These are phyloP conservation scores for Brassica juncea DNA, from an alignment of 345 rosid genomes.

Conservation along the genomic window DNA sequence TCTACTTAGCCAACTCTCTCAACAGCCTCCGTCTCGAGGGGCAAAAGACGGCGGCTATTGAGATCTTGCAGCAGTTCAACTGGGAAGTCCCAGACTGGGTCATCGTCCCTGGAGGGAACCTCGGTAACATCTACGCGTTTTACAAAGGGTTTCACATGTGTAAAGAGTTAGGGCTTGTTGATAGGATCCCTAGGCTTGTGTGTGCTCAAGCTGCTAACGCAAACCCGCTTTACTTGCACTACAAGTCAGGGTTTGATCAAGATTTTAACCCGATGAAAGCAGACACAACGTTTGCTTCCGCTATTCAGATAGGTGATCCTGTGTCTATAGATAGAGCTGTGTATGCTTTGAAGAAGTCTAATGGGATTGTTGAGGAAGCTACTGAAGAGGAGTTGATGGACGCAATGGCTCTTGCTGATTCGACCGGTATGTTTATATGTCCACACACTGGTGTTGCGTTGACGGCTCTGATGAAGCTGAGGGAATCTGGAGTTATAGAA, in stretches of 20 bases:
- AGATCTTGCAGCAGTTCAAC: slow-evolving; percentile 84
- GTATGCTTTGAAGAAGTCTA: slow-evolving; percentile 60
- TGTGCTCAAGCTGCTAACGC: slow-evolving; percentile 93
- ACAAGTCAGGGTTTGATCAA: slow-evolving; percentile 57
- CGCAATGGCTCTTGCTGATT: slow-evolving; percentile 80
- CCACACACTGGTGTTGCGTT: slow-evolving; percentile 92
- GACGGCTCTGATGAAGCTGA: slow-evolving; percentile 73
- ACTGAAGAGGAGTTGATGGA: slow-evolving; percentile 89
- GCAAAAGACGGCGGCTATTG: slow-evolving; percentile 84
- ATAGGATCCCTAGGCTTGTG: slow-evolving; percentile 72
- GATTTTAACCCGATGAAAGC: slow-evolving; percentile 65
- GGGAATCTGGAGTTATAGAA: slow-evolving; percentile 60
- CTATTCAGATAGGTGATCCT: slow-evolving; percentile 89
- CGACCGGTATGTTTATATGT: slow-evolving; percentile 88
- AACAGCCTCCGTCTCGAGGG: slow-evolving; percentile 85
- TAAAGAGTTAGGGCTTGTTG: slow-evolving; percentile 69
- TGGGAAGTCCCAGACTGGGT: slow-evolving; percentile 97
- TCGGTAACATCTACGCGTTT: slow-evolving; percentile 85
- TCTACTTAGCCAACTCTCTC: slow-evolving; percentile 75
- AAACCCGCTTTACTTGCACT: slow-evolving; percentile 73
- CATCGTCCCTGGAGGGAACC: slow-evolving; percentile 79
- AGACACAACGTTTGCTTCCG: slow-evolving; percentile 70
- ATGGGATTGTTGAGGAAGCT: slow-evolving; percentile 88
- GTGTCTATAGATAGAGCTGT: slow-evolving; percentile 87
- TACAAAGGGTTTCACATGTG: slow-evolving; percentile 85